phyloP scores from a whole-genome alignment of 139 green algal genomes.

The Zygnema cylindricum region DNA sequence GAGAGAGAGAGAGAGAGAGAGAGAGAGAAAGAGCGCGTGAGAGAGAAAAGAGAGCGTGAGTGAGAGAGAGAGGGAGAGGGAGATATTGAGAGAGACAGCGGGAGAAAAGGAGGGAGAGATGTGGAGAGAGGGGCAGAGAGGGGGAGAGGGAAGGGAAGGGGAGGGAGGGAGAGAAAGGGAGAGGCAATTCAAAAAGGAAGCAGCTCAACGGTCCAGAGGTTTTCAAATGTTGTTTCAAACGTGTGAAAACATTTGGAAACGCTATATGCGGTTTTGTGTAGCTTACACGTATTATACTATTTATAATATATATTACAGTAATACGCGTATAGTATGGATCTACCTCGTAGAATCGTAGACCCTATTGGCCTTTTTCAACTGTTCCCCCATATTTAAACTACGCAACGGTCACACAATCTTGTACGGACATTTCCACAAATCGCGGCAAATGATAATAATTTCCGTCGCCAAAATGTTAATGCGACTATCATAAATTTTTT shows the following conservation, averaged over 20 bases:
- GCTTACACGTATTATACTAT: too few species aligned
- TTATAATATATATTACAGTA: neutral
- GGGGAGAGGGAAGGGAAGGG: neutral
- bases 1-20: neutral
- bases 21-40: neutral
- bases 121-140: neutral
- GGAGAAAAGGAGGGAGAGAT: neutral
- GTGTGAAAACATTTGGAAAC: too few species aligned
- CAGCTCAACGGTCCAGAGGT: neutral
- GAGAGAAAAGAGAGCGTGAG: neutral
- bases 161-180: neutral
- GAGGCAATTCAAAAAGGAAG: neutral
- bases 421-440: too few species aligned
- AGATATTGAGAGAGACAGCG: conserved; percentile 35
- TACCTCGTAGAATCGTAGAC: neutral
- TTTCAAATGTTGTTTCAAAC: neutral
- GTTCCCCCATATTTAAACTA: too few species aligned
- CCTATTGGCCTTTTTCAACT: too few species aligned
- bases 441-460: too few species aligned
- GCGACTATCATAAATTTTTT: too few species aligned
- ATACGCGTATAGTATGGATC: neutral
- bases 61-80: neutral
- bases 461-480: too few species aligned
- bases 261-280: too few species aligned
- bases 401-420: too few species aligned